A percentile compares a stretch with the other conserved stretches of the same genome.
Evolutionary conservation across 441 rosid genomes (phyloP).

Genomic region (Pelargonium citronellum): DNA sequence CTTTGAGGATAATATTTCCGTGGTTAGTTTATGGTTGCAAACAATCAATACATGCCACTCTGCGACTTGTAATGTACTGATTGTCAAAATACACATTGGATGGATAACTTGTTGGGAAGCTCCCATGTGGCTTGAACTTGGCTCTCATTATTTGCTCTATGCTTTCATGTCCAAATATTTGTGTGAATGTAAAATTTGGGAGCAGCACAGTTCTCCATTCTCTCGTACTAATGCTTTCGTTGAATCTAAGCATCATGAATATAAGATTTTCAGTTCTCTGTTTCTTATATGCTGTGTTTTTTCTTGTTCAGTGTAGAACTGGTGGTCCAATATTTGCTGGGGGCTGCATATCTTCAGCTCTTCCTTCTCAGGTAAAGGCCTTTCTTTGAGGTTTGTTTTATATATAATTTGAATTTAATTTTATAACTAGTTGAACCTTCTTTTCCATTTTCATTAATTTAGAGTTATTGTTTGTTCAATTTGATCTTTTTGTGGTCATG

Average conservation of each 20-base stretch:
- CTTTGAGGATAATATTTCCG: too few relatives aligned
- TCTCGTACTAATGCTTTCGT: not conserved
- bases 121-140: too few relatives aligned
- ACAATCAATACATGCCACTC: too few relatives aligned
- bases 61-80: too few relatives aligned
- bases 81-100: too few relatives aligned
- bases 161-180: too few relatives aligned
- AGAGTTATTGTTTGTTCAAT: too few relatives aligned
- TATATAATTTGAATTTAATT: not conserved
- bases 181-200: too few relatives aligned
- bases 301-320: conserved; percentile 46
- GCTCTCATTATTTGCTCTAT: too few relatives aligned
- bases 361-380: conserved; percentile 68
- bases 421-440: not conserved
- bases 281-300: conserved; percentile 1
- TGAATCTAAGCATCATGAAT: not conserved
- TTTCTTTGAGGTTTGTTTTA: not conserved
- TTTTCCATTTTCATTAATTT: not conserved
- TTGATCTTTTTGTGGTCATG: not conserved
- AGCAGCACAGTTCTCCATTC: too few relatives aligned
- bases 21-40: too few relatives aligned
- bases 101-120: too few relatives aligned
- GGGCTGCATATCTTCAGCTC: conserved; percentile 52
- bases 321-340: conserved; percentile 94
- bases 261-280: not conserved